Base-by-base conservation (phyloP, 2,329 filamentous ascomycete species). In the Dothideomycetes sp. region DNA sequence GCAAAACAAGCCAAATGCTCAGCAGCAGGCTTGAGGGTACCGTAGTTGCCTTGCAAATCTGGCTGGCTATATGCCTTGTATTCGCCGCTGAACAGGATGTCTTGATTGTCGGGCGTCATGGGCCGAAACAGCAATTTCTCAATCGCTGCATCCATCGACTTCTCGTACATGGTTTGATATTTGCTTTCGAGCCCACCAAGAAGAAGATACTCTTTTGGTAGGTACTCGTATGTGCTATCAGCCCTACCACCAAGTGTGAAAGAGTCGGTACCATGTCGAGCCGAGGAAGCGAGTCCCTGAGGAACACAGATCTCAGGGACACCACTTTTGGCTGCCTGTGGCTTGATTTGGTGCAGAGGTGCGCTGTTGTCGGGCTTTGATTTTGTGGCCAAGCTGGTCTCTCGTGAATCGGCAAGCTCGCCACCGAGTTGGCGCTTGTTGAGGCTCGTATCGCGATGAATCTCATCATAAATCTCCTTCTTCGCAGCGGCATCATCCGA, bases 51-150 rank as follows among this genome's bases (percentile, higher is more conserved):
- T 5, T 41, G 36, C 15, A 31, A 14, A 22, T 29, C 19, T 9
- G 14, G 31, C 8, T 30, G 30, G 18, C 29, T 7, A 12, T 34
- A 41, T 2, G 42, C 45, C 2, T 31, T 30, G 4, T 52, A 54
- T 4, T 77, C 77, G 17, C 81, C 81, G 0, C 83, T 75, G 45
- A 91, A 77, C 3, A 91, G 69, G n/a, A 91, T 73, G 44, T 89
- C 75, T 37, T 73, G 73, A 38, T 74, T 66, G 19, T 74, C 72
- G 5, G 77, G 72, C 15, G 77, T 72, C 75, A 91, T 81, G 1
- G 87, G 86, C 4, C 81, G 73, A 61, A 77, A 94, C 42, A 94
- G 74, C 8, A 94, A 69, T 57, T 83, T 72, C 47, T 85, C 70
- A 48, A 82, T 81, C 27, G 81, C 75, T 0, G 77, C 77, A 4